Percentiles rank a stretch among this genome's conserved stretches.
Evolutionary conservation across 1,139 yeast species (phyloP).

Genomic region (Yamadazyma pseudoaaseri): DNA sequence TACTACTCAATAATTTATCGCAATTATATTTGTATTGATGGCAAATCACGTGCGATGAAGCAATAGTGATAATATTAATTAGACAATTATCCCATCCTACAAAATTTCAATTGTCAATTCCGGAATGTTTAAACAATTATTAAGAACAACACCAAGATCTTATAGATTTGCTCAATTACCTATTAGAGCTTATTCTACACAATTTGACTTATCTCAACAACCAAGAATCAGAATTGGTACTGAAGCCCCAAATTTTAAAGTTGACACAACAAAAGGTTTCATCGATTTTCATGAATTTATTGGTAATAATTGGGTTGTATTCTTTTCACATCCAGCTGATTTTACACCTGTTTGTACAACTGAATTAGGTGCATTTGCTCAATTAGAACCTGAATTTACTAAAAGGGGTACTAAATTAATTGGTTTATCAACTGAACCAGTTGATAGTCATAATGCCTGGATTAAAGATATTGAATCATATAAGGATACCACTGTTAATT

Average conservation of each 20-base stretch:
- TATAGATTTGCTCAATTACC: constrained; percentile 10
- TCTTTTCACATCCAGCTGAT: constrained; percentile 92
- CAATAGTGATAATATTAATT: too few species aligned
- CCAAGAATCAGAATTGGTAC: constrained; percentile 72
- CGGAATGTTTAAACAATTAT: constrained; percentile 17
- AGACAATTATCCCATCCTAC: too few species aligned
- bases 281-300: constrained; percentile 75
- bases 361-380: constrained; percentile 89
- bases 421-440: constrained; percentile 73
- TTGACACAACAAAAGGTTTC: constrained; percentile 72
- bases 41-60: constrained; percentile 13
- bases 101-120: neutral
- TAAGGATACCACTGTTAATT: constrained; percentile 61
- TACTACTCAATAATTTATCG: too few species aligned
- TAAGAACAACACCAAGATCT: constrained; percentile 10
- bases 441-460: constrained; percentile 63
- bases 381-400: constrained; percentile 76
- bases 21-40: too few species aligned
- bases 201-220: constrained; percentile 60
- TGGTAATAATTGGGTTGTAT: constrained; percentile 79
- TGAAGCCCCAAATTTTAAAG: constrained; percentile 75
- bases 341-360: constrained; percentile 96
- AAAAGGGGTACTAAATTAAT: constrained; percentile 79
- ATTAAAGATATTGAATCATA: constrained; percentile 79
- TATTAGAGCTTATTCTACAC: constrained; percentile 10